Evolutionary conservation across 2,329 filamentous ascomycete species (phyloP).

Genomic region (Lachnellula willkommii): DNA sequence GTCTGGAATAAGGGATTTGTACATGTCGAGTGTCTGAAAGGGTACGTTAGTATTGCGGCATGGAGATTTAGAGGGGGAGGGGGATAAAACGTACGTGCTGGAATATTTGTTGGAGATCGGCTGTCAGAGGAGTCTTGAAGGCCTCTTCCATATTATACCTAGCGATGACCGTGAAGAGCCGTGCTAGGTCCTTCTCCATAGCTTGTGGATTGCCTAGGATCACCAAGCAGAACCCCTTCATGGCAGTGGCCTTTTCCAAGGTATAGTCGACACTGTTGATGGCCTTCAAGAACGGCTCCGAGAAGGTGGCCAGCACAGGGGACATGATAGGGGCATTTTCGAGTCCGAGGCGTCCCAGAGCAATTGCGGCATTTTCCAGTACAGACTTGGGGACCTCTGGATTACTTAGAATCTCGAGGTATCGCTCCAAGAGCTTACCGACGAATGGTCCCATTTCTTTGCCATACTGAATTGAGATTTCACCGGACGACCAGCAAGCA

Average conservation of each 20-base stretch:
- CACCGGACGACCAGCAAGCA: slow-evolving; percentile 92
- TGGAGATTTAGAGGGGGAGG: neutral
- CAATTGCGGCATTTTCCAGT: slow-evolving; percentile 90
- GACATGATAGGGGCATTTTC: slow-evolving; percentile 72
- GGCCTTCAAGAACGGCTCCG: slow-evolving; percentile 71
- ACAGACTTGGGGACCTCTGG: slow-evolving; percentile 80
- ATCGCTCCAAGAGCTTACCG: slow-evolving; percentile 68
- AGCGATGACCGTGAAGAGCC: slow-evolving; percentile 81
- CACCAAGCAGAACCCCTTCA: slow-evolving; percentile 82
- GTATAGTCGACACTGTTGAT: slow-evolving; percentile 84
- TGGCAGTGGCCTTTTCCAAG: slow-evolving; percentile 90
- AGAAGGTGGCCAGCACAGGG: slow-evolving; percentile 72
- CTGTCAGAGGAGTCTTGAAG: slow-evolving; percentile 33
- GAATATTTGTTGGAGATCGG: slow-evolving; percentile 29
- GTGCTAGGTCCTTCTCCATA: slow-evolving; percentile 78
- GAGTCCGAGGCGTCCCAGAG: slow-evolving; percentile 79
- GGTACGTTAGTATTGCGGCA: slow-evolving; percentile 16
- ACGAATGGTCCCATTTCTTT: slow-evolving; percentile 72
- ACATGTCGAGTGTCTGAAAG: slow-evolving; percentile 44
- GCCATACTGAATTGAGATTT: slow-evolving; percentile 78
- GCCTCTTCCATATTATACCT: slow-evolving; percentile 62
- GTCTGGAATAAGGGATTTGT: slow-evolving; percentile 49
- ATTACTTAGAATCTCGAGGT: slow-evolving; percentile 79
- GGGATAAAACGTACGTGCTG: slow-evolving; percentile 26
- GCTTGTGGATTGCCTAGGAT: slow-evolving; percentile 83